A percentile compares a stretch with the other conserved stretches of the same genome.
These are phyloP conservation scores for Cenchrus americanus DNA, from an alignment of 176 grass and related monocot genomes.

Conservation along the genomic window DNA sequence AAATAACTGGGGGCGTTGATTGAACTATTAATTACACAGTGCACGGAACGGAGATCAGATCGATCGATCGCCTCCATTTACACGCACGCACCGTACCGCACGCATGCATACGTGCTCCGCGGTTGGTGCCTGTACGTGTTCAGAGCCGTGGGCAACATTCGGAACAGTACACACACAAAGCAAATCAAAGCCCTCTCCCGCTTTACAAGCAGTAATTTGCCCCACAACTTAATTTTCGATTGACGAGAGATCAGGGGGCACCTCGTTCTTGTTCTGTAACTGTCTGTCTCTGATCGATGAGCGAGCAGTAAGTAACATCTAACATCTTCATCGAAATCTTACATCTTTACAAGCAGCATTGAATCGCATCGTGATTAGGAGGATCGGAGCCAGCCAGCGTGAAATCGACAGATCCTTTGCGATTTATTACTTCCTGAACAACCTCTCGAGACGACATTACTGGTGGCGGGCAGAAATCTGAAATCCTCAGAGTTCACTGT, in stretches of 20 bases:
- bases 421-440: no score
- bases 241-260: not conserved
- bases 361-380: no score
- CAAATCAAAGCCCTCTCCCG: not conserved
- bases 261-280: not conserved
- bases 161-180: not conserved
- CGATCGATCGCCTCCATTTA: no score
- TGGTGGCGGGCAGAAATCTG: no score
- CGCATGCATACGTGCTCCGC: not conserved
- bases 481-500: not conserved
- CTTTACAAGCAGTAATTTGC: not conserved
- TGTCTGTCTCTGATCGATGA: not conserved
- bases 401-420: not conserved
- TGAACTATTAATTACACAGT: not conserved
- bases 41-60: conserved; percentile 23
- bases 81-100: no score
- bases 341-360: no score
- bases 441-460: no score
- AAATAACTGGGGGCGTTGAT: not conserved
- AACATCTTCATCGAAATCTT: no score
- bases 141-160: conserved; percentile 26
- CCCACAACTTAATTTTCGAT: no score
- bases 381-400: not conserved
- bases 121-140: not conserved
- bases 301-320: no score